These are phyloP conservation scores for Paramecium caudatum DNA, from an alignment of 73 alveolate species.

Conservation along the genomic window DNA sequence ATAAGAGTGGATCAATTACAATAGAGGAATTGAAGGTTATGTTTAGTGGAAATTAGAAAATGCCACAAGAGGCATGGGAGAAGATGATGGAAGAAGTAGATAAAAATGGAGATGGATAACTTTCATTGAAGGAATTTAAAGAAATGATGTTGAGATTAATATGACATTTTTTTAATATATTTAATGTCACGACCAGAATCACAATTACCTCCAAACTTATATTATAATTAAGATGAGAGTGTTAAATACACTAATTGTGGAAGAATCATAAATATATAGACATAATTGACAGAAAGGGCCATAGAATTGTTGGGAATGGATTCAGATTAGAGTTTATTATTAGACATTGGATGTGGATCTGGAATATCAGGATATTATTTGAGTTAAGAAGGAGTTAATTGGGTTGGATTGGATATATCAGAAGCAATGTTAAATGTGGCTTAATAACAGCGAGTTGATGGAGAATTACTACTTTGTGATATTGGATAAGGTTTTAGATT, in stretches of 20 bases:
- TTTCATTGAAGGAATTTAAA: constrained; percentile 70
- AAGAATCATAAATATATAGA: constrained; percentile 72
- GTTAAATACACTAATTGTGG: constrained; percentile 75
- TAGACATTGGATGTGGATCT: constrained; percentile 98
- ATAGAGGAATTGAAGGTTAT: constrained; percentile 83
- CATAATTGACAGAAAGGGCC: constrained; percentile 87
- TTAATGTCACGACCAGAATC: constrained; percentile 65
- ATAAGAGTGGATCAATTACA: constrained; percentile 86
- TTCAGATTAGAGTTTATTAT: constrained; percentile 83
- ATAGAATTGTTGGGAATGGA: constrained; percentile 92
- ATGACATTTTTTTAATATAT: neutral
- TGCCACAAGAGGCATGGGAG: constrained; percentile 70
- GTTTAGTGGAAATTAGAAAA: constrained; percentile 52
- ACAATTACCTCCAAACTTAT: constrained; percentile 63
- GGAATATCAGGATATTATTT: constrained; percentile 94
- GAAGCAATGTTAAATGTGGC: constrained; percentile 96
- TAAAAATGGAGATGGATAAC: constrained; percentile 78
- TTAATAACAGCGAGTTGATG: constrained; percentile 88
- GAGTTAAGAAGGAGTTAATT: constrained; percentile 90
- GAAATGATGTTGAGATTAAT: constrained; percentile 73
- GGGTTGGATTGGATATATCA: constrained; percentile 98
- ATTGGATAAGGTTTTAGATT: constrained; percentile 97
- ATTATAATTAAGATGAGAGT: constrained; percentile 74
- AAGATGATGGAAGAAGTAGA: constrained; percentile 72
- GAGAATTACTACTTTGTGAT: constrained; percentile 92